Evolutionary conservation across 2,329 filamentous ascomycete genomes (phyloP).

Genomic region (Aureobasidium vineae): DNA sequence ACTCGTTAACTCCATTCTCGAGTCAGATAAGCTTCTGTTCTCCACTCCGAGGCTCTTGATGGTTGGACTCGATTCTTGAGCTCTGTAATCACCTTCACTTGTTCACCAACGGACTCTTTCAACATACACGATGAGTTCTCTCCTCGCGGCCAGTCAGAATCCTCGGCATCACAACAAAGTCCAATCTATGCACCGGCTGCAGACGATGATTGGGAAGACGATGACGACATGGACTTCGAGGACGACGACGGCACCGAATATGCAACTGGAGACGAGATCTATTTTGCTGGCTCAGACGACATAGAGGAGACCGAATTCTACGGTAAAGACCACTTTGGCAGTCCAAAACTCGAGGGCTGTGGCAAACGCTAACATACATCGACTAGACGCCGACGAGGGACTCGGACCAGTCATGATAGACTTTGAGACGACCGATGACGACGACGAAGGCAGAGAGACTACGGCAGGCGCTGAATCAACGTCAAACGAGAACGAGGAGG

Average conservation of each 20-base stretch:
- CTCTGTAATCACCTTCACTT: slow-evolving; percentile 6
- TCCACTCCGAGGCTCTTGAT: slow-evolving; percentile 23
- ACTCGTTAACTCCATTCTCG: neutral
- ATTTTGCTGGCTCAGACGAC: slow-evolving; percentile 38
- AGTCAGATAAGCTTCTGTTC: slow-evolving; percentile 16
- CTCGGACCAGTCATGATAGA: slow-evolving; percentile 42
- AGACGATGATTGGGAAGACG: slow-evolving; percentile 35
- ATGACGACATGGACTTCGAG: slow-evolving; percentile 55
- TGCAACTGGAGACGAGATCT: slow-evolving; percentile 37
- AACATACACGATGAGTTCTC: slow-evolving; percentile 6
- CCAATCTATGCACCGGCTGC: slow-evolving; percentile 8
- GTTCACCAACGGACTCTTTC: neutral
- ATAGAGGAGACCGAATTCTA: slow-evolving; percentile 40
- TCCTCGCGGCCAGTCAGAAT: slow-evolving; percentile 9
- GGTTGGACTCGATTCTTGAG: neutral
- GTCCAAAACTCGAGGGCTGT: slow-evolving; percentile 36
- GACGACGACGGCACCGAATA: slow-evolving; percentile 40
- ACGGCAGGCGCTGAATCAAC: slow-evolving; percentile 28
- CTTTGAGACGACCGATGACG: slow-evolving; percentile 42
- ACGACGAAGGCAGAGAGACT: slow-evolving; percentile 37
- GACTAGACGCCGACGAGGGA: slow-evolving; percentile 44
- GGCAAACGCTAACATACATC: slow-evolving; percentile 4
- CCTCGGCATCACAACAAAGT: neutral
- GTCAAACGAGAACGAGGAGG: slow-evolving; percentile 35
- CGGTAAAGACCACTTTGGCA: slow-evolving; percentile 37